A percentile compares a stretch with the other conserved stretches of the same genome.
phyloP scores from a whole-genome alignment of 306 rosid species.

The Clitoria ternatea region DNA sequence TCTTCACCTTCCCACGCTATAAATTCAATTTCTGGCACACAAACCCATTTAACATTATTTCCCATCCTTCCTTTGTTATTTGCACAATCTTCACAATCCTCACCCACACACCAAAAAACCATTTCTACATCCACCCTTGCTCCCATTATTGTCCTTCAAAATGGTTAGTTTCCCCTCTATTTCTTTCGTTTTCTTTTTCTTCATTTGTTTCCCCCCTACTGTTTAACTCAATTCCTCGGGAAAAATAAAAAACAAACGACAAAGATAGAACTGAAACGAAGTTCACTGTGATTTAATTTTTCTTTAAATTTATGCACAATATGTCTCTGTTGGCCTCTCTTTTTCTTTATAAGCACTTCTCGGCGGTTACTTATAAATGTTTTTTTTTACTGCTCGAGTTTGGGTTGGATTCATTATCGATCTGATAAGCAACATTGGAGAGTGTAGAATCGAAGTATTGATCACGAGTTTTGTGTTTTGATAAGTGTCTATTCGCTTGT shows the following conservation, averaged over 20 bases:
- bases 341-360: not conserved
- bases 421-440: slow-evolving; percentile 18
- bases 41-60: not conserved
- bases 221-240: not conserved
- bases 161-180: slow-evolving; percentile 28
- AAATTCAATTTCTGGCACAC: slow-evolving; percentile 10
- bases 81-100: not conserved
- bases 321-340: not conserved
- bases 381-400: not conserved
- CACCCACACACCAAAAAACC: not conserved
- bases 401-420: slow-evolving; percentile 19
- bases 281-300: not conserved
- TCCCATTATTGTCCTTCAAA: not conserved
- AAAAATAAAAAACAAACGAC: no score
- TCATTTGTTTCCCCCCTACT: not conserved
- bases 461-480: not conserved
- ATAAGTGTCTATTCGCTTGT: not conserved
- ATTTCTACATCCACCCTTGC: not conserved
- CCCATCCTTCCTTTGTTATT: not conserved
- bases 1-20: slow-evolving; percentile 6
- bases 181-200: not conserved
- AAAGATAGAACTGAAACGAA: not conserved
- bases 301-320: not conserved
- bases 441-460: not conserved
- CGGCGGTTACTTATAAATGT: not conserved